Percentiles rank a stretch among this genome's conserved stretches.
Evolutionary conservation across 257 asterid genomes (phyloP).

Genomic region (Nicotiana sylvestris): DNA sequence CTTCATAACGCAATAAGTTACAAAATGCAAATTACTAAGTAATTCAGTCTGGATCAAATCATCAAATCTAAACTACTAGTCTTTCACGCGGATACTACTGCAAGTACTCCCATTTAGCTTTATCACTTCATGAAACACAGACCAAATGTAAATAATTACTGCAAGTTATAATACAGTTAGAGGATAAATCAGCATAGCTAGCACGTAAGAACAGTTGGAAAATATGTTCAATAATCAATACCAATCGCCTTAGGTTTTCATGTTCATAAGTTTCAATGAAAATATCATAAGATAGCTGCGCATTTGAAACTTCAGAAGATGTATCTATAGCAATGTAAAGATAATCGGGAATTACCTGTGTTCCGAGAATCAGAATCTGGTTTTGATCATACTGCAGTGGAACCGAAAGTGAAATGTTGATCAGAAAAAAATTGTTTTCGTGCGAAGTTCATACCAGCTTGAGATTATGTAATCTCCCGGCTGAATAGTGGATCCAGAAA

Average conservation of each 20-base stretch:
- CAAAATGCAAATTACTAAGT: not conserved
- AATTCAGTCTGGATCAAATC: not conserved
- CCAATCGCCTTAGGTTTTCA: not conserved
- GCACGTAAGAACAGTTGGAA: not conserved
- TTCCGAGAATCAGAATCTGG: not conserved
- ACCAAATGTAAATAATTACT: not conserved
- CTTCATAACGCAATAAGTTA: not conserved
- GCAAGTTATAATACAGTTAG: not conserved
- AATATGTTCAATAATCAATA: not conserved
- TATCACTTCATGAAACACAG: not conserved
- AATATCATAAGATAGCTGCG: not conserved
- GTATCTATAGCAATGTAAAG: not conserved
- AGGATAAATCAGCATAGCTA: not conserved
- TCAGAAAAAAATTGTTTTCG: not conserved
- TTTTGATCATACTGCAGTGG: not conserved
- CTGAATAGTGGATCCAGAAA: not conserved
- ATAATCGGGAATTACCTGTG: not conserved
- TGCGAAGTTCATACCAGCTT: not conserved
- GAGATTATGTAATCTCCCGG: not conserved
- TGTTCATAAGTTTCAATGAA: not conserved
- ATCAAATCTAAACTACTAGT: not conserved
- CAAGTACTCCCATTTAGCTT: not conserved
- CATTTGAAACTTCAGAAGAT: not conserved
- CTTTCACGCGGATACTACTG: not conserved
- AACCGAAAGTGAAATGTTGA: not conserved